phyloP scores from a whole-genome alignment of 306 rosid species.

The Quercus aquifolioides region DNA sequence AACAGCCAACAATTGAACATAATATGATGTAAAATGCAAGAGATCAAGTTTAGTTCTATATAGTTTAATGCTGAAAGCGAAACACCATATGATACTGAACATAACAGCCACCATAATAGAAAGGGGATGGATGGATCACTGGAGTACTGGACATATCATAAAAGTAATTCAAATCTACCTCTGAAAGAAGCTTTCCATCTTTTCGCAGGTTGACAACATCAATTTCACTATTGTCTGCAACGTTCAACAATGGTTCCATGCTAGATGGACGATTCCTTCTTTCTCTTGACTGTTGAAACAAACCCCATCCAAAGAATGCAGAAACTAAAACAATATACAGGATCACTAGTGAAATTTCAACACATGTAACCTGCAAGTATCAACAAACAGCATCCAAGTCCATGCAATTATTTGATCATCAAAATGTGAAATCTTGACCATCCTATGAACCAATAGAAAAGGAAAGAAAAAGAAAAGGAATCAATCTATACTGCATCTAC shows the following conservation, averaged over 20 bases:
- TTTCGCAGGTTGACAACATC: slow-evolving; percentile 35
- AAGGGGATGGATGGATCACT: not conserved
- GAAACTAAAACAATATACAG: slow-evolving; percentile 58
- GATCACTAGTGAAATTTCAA: slow-evolving; percentile 69
- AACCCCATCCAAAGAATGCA: slow-evolving; percentile 72
- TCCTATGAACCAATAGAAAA: slow-evolving; percentile 3
- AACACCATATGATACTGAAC: not conserved
- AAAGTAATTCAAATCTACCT: slow-evolving; percentile 38
- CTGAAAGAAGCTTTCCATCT: slow-evolving; percentile 34
- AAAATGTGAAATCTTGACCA: not conserved
- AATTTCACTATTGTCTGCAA: slow-evolving; percentile 33
- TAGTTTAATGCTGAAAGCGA: not conserved
- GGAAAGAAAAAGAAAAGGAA: slow-evolving; percentile 9
- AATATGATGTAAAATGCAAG: no score
- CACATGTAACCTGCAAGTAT: slow-evolving; percentile 64
- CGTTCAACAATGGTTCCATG: slow-evolving; percentile 66
- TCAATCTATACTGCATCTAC: slow-evolving; percentile 33
- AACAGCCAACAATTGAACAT: no score
- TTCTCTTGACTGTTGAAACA: slow-evolving; percentile 51
- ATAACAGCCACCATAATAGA: not conserved
- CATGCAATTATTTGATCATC: slow-evolving; percentile 11
- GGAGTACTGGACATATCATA: not conserved
- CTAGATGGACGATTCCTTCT: slow-evolving; percentile 42
- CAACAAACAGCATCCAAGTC: slow-evolving; percentile 25
- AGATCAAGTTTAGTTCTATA: no score